Percentiles rank a stretch among this genome's conserved stretches.
Conservation (phyloP, 2,329 filamentous ascomycete species). For the Teratosphaeria destructans region DNA sequence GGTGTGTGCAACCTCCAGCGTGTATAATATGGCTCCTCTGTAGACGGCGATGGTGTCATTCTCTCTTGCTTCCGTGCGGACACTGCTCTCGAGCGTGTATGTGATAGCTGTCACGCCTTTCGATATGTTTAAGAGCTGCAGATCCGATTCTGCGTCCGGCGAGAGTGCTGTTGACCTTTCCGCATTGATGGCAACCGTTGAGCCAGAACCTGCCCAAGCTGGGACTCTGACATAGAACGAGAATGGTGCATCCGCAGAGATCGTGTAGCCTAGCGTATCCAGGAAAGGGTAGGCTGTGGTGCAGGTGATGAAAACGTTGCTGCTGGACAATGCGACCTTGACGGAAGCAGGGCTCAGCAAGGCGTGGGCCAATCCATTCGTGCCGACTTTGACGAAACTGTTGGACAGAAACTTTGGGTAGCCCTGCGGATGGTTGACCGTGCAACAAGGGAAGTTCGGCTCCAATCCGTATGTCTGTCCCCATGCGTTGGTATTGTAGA, state of each 20-base stretch:
- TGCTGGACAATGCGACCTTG: conserved; percentile 27
- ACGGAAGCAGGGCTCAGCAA: conserved; percentile 39
- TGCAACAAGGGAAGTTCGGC: conserved; percentile 46
- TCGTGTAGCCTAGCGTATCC: conserved; percentile 30
- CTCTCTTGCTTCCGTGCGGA: conserved; percentile 28
- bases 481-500: conserved; percentile 38
- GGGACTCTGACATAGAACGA: conserved; percentile 40
- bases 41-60: conserved; percentile 31
- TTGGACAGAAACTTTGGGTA: conserved; percentile 46
- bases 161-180: conserved; percentile 6
- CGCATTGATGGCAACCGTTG: conserved; percentile 3
- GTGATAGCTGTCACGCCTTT: conserved; percentile 25
- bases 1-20: conserved; percentile 21
- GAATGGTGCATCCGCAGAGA: conserved; percentile 28
- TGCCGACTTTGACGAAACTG: conserved; percentile 35
- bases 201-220: conserved; percentile 27
- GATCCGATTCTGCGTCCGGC: conserved; percentile 28
- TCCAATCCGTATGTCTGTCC: conserved; percentile 44
- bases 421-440: conserved; percentile 49
- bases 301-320: conserved; percentile 34
- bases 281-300: conserved; percentile 43
- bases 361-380: conserved; percentile 40
- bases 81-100: conserved; percentile 25
- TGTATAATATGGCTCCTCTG: conserved; percentile 29
- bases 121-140: conserved; percentile 29